Percentiles rank a stretch among this genome's conserved stretches.
Conservation (phyloP, 179 eudicot species). For the Silene noctiflora region DNA sequence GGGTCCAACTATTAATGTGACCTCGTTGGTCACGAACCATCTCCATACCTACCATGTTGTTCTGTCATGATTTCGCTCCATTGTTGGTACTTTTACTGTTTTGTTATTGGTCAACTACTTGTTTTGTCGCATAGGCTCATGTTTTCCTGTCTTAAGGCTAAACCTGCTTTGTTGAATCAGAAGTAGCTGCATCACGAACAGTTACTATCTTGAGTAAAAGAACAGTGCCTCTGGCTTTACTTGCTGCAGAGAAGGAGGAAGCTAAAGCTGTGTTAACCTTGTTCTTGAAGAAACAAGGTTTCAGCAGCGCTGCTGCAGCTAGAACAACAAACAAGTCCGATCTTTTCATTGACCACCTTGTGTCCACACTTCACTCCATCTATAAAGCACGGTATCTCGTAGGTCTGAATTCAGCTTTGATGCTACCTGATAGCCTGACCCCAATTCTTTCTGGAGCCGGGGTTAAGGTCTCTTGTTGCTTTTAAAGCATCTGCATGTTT, state of each 20-base stretch:
- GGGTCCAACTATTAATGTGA: neutral
- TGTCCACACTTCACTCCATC: constrained; percentile 65
- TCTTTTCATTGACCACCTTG: constrained; percentile 72
- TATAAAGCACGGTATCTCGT: constrained; percentile 73
- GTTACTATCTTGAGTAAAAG: constrained; percentile 43
- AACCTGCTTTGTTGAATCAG: constrained; percentile 14
- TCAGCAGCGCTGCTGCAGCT: constrained; percentile 58
- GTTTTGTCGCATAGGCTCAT: neutral
- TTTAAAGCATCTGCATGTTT: neutral
- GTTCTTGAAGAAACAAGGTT: constrained; percentile 71
- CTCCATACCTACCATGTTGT: neutral
- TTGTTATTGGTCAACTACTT: constrained; percentile 7
- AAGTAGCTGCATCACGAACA: constrained; percentile 40
- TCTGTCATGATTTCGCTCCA: neutral
- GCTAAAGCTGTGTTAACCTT: constrained; percentile 75
- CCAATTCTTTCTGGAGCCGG: neutral
- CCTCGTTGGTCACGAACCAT: neutral
- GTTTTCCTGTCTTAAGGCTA: neutral
- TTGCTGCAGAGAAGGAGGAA: constrained; percentile 85
- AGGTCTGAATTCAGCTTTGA: constrained; percentile 49
- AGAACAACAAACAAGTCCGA: constrained; percentile 74
- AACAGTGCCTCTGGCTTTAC: constrained; percentile 50
- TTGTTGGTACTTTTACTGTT: constrained; percentile 29
- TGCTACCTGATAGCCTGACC: neutral
- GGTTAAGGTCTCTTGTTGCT: neutral